These are phyloP conservation scores for Lenzites betulinus DNA, from an alignment of 768 basidiomycete genomes.

Conservation along the genomic window DNA sequence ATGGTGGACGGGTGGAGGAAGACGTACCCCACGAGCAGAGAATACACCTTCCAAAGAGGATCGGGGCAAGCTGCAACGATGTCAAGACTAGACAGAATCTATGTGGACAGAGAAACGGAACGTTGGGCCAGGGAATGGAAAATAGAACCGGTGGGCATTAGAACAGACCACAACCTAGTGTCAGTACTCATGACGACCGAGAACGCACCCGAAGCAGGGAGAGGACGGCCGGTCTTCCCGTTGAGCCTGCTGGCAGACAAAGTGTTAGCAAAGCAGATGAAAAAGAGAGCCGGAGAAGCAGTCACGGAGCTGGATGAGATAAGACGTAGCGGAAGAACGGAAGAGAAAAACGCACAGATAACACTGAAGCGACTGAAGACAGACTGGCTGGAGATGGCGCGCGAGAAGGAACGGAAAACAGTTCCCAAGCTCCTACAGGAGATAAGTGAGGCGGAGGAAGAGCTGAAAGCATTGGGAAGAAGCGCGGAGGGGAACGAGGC, in stretches of 20 bases:
- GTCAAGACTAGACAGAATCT: neutral
- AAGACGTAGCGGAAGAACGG: neutral
- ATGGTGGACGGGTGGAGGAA: neutral
- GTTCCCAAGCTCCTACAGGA: neutral
- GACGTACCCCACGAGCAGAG: neutral
- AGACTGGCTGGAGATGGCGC: neutral
- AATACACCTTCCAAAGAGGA: slow-evolving; percentile 2
- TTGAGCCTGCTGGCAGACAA: neutral
- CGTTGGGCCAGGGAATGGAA: neutral
- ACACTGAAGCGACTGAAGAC: neutral
- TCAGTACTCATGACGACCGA: neutral
- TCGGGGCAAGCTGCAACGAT: neutral
- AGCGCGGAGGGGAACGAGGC: neutral
- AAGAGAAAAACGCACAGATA: neutral
- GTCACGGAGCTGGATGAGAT: neutral
- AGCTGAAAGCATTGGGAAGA: neutral
- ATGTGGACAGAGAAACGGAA: neutral
- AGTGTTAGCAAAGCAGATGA: neutral
- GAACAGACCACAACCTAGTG: neutral
- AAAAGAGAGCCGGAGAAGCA: neutral
- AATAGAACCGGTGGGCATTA: neutral
- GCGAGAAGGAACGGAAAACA: neutral
- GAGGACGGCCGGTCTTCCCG: neutral
- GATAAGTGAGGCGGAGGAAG: neutral
- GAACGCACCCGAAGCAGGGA: neutral